Percentiles rank a stretch among this genome's conserved stretches.
phyloP scores from a whole-genome alignment of 2,329 filamentous ascomycete species.

The Diplodia seriata region DNA sequence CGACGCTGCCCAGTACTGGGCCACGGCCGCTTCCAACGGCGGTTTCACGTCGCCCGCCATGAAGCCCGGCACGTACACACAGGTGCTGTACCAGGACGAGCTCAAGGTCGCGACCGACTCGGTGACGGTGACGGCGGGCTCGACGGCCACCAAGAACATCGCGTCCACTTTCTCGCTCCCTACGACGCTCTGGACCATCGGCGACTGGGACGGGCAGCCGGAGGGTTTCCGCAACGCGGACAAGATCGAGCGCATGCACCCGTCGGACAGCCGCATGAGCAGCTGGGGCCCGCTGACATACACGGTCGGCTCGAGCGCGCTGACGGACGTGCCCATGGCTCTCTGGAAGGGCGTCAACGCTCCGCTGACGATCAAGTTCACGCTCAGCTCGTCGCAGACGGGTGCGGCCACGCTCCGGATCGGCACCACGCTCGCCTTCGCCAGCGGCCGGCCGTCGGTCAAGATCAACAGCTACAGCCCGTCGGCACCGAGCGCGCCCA shows the following conservation, averaged over 20 bases:
- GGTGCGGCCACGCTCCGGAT: slow-evolving; percentile 66
- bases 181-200: slow-evolving; percentile 67
- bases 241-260: slow-evolving; percentile 73
- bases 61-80: slow-evolving; percentile 73
- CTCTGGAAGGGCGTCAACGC: slow-evolving; percentile 67
- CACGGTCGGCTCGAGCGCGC: slow-evolving; percentile 63
- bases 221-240: slow-evolving; percentile 70
- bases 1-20: slow-evolving; percentile 68
- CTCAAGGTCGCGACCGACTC: slow-evolving; percentile 52
- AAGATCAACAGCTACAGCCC: slow-evolving; percentile 63
- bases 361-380: slow-evolving; percentile 67
- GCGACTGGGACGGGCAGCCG: slow-evolving; percentile 67
- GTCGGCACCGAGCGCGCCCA: slow-evolving; percentile 60
- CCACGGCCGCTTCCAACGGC: slow-evolving; percentile 61
- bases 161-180: slow-evolving; percentile 56
- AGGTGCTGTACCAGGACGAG: slow-evolving; percentile 68
- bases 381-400: slow-evolving; percentile 56
- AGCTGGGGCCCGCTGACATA: slow-evolving; percentile 67
- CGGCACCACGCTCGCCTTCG: slow-evolving; percentile 69
- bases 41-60: slow-evolving; percentile 69
- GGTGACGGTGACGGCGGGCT: slow-evolving; percentile 64
- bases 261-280: slow-evolving; percentile 68
- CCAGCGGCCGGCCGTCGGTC: slow-evolving; percentile 64
- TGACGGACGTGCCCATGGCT: slow-evolving; percentile 69
- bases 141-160: slow-evolving; percentile 59